Conservation (phyloP, 192 early-diverging fungal genomes). For the Entomortierella parvispora region DNA sequence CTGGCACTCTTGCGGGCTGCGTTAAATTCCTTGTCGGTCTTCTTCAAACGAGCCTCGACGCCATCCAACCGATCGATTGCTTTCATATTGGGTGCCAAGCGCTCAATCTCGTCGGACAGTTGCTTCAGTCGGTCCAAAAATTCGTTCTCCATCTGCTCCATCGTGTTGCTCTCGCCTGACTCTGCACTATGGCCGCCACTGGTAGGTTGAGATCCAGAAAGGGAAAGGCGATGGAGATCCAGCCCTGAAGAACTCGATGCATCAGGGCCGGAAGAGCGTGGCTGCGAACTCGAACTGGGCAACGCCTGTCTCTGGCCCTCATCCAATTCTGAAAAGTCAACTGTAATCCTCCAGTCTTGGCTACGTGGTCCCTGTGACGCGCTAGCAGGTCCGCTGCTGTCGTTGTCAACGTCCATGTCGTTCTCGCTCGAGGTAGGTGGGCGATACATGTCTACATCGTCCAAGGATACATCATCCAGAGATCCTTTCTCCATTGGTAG, state of each 20-base stretch:
- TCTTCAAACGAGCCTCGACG: constrained; percentile 79
- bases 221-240: constrained; percentile 31
- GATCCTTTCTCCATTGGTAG: constrained; percentile 82
- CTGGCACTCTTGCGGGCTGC: constrained; percentile 82
- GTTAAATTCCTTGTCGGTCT: constrained; percentile 88
- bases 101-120: constrained; percentile 77
- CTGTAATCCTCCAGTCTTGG: constrained; percentile 63
- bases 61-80: constrained; percentile 87
- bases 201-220: constrained; percentile 6
- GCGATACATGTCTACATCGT: constrained; percentile 63
- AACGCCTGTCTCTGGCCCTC: constrained; percentile 54
- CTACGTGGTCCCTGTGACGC: constrained; percentile 21
- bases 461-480: constrained; percentile 80
- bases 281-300: constrained; percentile 14
- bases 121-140: constrained; percentile 71
- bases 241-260: constrained; percentile 6
- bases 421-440: constrained; percentile 23
- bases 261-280: background rate
- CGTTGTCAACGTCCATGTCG: constrained; percentile 63
- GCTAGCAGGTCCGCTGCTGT: constrained; percentile 1
- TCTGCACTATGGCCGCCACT: constrained; percentile 14
- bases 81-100: constrained; percentile 91
- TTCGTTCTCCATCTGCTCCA: constrained; percentile 67
- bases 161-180: constrained; percentile 47
- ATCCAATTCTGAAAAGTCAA: constrained; percentile 70